Conservation (phyloP, 345 rosid genomes). For the Syzygium grande region DNA sequence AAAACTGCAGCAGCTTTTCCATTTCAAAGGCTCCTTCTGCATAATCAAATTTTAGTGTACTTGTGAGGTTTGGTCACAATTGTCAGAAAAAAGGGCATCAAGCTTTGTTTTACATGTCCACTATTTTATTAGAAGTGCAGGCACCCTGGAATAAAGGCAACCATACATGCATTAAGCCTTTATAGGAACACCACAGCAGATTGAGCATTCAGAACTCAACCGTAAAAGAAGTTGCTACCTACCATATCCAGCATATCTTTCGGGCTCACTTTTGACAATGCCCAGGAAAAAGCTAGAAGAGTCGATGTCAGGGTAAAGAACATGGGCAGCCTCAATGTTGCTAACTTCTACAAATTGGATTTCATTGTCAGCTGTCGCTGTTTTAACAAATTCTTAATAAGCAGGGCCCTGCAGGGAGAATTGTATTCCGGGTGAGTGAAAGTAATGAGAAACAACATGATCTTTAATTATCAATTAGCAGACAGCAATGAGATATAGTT, state of each 20-base stretch:
- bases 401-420: constrained; percentile 38
- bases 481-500: not conserved
- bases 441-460: not conserved
- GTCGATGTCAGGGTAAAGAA: constrained; percentile 50
- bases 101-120: not conserved
- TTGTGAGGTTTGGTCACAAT: not conserved
- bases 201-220: not conserved
- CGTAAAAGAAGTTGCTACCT: constrained; percentile 11
- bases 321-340: constrained; percentile 33
- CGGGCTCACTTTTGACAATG: constrained; percentile 76
- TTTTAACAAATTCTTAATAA: constrained; percentile 59
- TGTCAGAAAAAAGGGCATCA: not conserved
- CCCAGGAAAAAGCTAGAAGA: constrained; percentile 37
- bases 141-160: not conserved
- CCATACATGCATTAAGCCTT: not conserved
- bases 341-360: constrained; percentile 65
- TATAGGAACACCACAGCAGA: not conserved
- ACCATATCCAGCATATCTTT: constrained; percentile 63
- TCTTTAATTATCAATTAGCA: not conserved
- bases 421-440: not conserved
- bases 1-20: constrained; percentile 53
- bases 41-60: constrained; percentile 5
- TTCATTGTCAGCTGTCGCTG: constrained; percentile 54
- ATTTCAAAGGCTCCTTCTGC: constrained; percentile 54
- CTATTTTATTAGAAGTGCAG: not conserved